These are phyloP conservation scores for Schizothecium vesticola DNA, from an alignment of 495 filamentous ascomycete species.

Conservation along the genomic window DNA sequence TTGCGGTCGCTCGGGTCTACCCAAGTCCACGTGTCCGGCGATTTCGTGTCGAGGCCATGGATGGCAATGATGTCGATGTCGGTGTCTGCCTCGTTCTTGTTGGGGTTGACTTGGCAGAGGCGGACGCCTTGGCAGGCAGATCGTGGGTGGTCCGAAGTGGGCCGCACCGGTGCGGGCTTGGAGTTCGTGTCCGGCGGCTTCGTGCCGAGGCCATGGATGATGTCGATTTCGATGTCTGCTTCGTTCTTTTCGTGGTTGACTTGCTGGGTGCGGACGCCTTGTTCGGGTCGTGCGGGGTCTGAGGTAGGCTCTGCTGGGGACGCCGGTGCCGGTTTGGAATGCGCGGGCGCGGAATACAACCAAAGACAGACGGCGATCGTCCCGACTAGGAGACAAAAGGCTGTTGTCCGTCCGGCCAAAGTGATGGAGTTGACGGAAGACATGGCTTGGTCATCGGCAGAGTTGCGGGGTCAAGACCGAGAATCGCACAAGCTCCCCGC, in stretches of 20 bases:
- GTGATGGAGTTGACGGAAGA: constrained; percentile 8
- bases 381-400: constrained; percentile 16
- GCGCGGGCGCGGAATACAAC: constrained; percentile 4
- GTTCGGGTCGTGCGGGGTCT: too few relatives aligned
- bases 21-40: constrained; percentile 23
- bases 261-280: too few relatives aligned
- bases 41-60: constrained; percentile 25
- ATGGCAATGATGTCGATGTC: constrained; percentile 30
- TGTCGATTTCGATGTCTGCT: too few relatives aligned
- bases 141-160: too few relatives aligned
- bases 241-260: too few relatives aligned
- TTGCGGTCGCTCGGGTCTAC: too few relatives aligned
- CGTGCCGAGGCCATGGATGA: too few relatives aligned
- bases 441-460: not conserved
- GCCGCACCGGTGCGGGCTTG: too few relatives aligned
- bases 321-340: not conserved
- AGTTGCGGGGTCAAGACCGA: too few relatives aligned
- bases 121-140: too few relatives aligned
- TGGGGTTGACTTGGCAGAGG: too few relatives aligned
- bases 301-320: not conserved
- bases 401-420: constrained; percentile 9
- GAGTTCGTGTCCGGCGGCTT: too few relatives aligned
- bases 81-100: constrained; percentile 15
- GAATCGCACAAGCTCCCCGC: not conserved
- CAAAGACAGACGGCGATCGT: constrained; percentile 15